Evolutionary conservation across 2,329 filamentous ascomycete species (phyloP).

Genomic region (Geosmithia flava): DNA sequence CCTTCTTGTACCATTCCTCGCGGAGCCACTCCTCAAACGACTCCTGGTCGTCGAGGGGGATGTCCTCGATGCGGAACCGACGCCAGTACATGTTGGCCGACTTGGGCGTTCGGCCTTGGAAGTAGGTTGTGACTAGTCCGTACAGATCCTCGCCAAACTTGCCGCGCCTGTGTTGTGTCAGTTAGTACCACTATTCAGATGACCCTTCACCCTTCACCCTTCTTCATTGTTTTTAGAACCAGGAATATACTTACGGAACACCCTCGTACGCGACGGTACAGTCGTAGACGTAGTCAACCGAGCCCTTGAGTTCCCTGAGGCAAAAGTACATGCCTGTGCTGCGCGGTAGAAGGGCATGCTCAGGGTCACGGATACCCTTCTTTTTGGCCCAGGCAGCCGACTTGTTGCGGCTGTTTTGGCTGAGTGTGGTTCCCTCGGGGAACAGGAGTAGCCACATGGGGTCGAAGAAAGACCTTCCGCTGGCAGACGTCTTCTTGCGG

Average conservation of each 20-base stretch:
- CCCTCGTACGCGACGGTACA: constrained; percentile 96
- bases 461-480: constrained; percentile 44
- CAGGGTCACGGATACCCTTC: constrained; percentile 56
- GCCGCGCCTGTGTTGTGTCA: constrained; percentile 42
- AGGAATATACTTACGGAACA: constrained; percentile 55
- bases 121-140: constrained; percentile 74
- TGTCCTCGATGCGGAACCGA: constrained; percentile 66
- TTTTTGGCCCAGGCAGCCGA: constrained; percentile 70
- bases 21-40: constrained; percentile 77
- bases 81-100: constrained; percentile 97
- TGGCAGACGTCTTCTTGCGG: constrained; percentile 36
- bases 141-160: constrained; percentile 87
- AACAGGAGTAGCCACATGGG: constrained; percentile 90
- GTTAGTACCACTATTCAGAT: not conserved
- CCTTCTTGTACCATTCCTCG: constrained; percentile 85
- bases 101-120: constrained; percentile 79
- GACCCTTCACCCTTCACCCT: not conserved
- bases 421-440: constrained; percentile 77
- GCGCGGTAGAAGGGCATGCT: constrained; percentile 65
- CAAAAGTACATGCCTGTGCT: constrained; percentile 75
- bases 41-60: constrained; percentile 63
- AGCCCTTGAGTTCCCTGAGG: constrained; percentile 59
- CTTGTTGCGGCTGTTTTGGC: constrained; percentile 54
- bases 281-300: constrained; percentile 77
- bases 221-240: not conserved